phyloP scores from a whole-genome alignment of 352 stramenopile genomes.

The Globisporangium emineosum region DNA sequence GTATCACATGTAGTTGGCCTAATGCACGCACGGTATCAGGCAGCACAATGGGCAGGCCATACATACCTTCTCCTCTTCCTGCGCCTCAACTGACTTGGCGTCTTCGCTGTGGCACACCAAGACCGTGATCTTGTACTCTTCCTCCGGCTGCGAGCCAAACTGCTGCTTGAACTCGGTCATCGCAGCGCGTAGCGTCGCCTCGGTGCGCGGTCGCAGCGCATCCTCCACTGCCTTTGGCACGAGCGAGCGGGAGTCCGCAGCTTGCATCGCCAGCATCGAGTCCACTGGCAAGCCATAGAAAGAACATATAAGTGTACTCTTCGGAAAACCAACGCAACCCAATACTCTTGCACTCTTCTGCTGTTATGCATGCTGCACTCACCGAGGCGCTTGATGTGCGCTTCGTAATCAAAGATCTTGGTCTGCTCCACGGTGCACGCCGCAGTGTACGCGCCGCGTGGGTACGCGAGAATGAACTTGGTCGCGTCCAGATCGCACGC shows the following conservation, averaged over 20 bases:
- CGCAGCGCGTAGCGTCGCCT: conserved; percentile 62
- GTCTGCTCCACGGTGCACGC: conserved; percentile 73
- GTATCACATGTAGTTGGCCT: too few relatives aligned
- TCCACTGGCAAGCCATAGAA: conserved; percentile 42
- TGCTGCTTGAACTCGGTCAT: conserved; percentile 58
- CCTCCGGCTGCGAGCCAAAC: conserved; percentile 33
- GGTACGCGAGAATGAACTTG: conserved; percentile 55
- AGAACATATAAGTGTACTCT: background rate
- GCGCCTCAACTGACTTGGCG: background rate
- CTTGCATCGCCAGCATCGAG: conserved; percentile 64
- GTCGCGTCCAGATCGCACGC: conserved; percentile 61
- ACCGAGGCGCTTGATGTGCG: conserved; percentile 75
- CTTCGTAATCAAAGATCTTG: conserved; percentile 78
- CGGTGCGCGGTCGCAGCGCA: conserved; percentile 47
- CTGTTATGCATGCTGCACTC: background rate
- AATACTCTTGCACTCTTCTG: background rate
- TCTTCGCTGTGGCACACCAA: conserved; percentile 49
- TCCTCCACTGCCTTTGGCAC: conserved; percentile 31
- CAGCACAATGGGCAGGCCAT: background rate
- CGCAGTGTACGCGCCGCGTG: conserved; percentile 69
- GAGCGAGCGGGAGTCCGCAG: conserved; percentile 9
- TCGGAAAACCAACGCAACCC: background rate
- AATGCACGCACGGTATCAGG: background rate
- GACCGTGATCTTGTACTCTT: conserved; percentile 86
- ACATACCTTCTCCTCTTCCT: background rate